Conservation (phyloP, 441 rosid species). For the Brassica hybrid region DNA sequence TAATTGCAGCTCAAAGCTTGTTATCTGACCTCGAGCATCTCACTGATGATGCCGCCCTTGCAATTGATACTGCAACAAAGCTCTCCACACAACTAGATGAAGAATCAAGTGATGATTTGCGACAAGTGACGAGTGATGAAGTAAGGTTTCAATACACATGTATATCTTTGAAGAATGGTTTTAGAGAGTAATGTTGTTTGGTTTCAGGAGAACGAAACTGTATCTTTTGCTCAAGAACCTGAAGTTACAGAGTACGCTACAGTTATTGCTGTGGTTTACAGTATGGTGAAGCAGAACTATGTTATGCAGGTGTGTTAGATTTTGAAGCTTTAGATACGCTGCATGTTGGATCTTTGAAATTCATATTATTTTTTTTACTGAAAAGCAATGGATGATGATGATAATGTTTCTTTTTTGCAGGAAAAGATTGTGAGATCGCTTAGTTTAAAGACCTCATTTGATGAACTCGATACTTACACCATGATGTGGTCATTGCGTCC, state of each 20-base stretch:
- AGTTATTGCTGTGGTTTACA: constrained; percentile 61
- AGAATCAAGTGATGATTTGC: no score
- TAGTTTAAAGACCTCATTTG: no score
- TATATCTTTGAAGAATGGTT: not conserved
- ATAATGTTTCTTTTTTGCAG: constrained; percentile 45
- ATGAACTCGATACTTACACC: no score
- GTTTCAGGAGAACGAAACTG: constrained; percentile 46
- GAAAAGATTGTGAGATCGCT: constrained; percentile 65
- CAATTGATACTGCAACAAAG: no score
- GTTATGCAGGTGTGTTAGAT: constrained; percentile 68
- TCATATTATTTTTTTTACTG: not conserved
- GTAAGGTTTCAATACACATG: constrained; percentile 40
- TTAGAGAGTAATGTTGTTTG: not conserved
- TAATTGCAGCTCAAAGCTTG: constrained; percentile 33
- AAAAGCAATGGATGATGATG: constrained; percentile 8
- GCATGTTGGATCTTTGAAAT: not conserved
- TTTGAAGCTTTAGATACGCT: not conserved
- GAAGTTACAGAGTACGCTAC: constrained; percentile 57
- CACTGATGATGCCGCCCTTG: no score
- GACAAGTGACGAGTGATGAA: constrained; percentile 47
- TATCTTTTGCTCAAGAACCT: constrained; percentile 37
- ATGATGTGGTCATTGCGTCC: no score
- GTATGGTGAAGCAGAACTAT: constrained; percentile 76
- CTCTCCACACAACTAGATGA: no score
- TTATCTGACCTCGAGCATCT: no score